Evolutionary conservation across 495 filamentous ascomycete species (phyloP), one percentile per base, ranked within the genome.

Genomic region (Penicillium cinerascens): DNA sequence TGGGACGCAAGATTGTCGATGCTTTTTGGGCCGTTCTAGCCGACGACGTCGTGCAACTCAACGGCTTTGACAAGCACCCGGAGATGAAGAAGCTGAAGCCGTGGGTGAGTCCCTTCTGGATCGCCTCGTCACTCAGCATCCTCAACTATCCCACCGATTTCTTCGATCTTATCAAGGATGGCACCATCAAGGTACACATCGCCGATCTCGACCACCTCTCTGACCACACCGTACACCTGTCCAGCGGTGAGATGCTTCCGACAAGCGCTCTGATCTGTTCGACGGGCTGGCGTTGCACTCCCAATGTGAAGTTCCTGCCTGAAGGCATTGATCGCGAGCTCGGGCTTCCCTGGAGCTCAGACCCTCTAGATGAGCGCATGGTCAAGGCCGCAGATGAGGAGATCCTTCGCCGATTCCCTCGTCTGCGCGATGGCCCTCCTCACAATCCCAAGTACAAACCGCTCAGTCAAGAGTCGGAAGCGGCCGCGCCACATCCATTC

Each of bases 71-170:
- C 53, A 65, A 76, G 1, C 81, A 89, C 52, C 82, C 82, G 0
- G 82, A 88, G 54, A 82, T 76, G 0, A 73, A 75, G 44, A 87
- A 87, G 66, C 72, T 89, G 38, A 78, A 84, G 61, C 86, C 87
- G 0, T 87, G 84, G 84, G 67, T 77, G 17, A 58, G 73, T 1
- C 64, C 82, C 6, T 87, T 91, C 67, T 90, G 83, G 74, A 74
- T 75, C 4, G 87, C 78, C 2, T 76, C 72, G 2, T 76, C 76
- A 8, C 75, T 88, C 42, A 80, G 77, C 38, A 88, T 90, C 57
- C 73, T 89, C 42, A 90, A 90, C 67, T 89, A 87, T 51, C 76
- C 78, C 0, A 82, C 76, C 9, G 68, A 87, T 59, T 76, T 90
- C 63, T 87, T 85, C 61, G 79, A 84, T 13, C 63, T 81, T 1